Evolutionary conservation across 371 early-diverging fungal genomes (phyloP).

Genomic region (Encephalitozoon intestinalis): DNA sequence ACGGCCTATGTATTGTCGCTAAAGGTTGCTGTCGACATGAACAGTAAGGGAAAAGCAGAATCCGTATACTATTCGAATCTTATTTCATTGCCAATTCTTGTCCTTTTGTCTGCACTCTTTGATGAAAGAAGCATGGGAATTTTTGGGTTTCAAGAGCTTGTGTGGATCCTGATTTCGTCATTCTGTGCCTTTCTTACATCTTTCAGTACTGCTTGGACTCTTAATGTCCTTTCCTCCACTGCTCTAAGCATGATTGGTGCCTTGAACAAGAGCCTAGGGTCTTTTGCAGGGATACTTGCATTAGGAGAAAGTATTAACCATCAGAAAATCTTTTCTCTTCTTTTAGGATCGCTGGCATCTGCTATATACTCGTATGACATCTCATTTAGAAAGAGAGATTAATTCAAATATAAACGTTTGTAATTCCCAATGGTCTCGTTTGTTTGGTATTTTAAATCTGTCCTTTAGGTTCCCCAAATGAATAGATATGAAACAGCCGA

Average conservation of each 20-base stretch:
- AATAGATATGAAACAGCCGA: slow-evolving; percentile 47
- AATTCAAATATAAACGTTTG: neutral
- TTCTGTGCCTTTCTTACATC: slow-evolving; percentile 79
- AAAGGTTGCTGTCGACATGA: slow-evolving; percentile 70
- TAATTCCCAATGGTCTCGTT: neutral
- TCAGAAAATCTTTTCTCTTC: slow-evolving; percentile 26
- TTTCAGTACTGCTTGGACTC: slow-evolving; percentile 73
- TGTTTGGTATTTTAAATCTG: neutral
- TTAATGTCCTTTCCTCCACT: slow-evolving; percentile 82
- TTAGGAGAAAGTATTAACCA: slow-evolving; percentile 36
- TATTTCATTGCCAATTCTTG: slow-evolving; percentile 73
- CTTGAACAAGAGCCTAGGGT: slow-evolving; percentile 88
- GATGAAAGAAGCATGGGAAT: slow-evolving; percentile 60
- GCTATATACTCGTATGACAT: slow-evolving; percentile 35
- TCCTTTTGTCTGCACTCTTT: slow-evolving; percentile 67
- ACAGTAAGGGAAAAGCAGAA: slow-evolving; percentile 78
- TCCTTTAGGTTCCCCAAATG: neutral
- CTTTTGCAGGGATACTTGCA: slow-evolving; percentile 75
- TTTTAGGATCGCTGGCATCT: slow-evolving; percentile 32
- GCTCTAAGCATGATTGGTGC: slow-evolving; percentile 96
- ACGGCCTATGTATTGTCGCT: slow-evolving; percentile 77
- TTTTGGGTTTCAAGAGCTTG: neutral
- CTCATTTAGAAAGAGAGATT: neutral
- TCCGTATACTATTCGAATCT: slow-evolving; percentile 88
- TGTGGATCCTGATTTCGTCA: slow-evolving; percentile 71